phyloP scores from a whole-genome alignment of 1,139 yeast species.

The Candida gigantensis region DNA sequence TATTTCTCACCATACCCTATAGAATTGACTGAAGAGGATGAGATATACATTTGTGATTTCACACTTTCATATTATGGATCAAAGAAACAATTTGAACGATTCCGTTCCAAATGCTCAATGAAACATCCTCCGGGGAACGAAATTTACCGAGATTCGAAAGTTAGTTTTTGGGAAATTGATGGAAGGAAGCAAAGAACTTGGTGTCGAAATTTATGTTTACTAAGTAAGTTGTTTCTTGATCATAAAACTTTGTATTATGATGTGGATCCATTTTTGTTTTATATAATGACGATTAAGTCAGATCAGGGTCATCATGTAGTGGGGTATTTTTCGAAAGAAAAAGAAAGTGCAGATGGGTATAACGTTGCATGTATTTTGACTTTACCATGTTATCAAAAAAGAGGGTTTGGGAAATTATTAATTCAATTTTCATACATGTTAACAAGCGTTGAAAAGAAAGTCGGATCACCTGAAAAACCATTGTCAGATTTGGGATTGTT shows the following conservation, averaged over 20 bases:
- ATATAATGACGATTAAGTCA: conserved; percentile 90
- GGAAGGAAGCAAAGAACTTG: conserved; percentile 94
- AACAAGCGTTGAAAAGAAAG: conserved; percentile 81
- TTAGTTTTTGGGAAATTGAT: conserved; percentile 88
- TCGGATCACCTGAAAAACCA: conserved; percentile 98
- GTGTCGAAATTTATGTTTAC: conserved; percentile 91
- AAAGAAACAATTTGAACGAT: conserved; percentile 86
- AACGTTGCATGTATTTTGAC: conserved; percentile 97
- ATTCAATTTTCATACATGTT: conserved; percentile 93
- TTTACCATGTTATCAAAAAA: conserved; percentile 92
- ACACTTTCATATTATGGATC: conserved; percentile 89
- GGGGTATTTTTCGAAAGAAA: conserved; percentile 95
- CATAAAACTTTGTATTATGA: conserved; percentile 95
- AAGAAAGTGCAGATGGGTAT: conserved; percentile 93
- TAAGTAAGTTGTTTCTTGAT: conserved; percentile 86
- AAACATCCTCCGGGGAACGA: conserved; percentile 98
- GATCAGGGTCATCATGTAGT: conserved; percentile 91
- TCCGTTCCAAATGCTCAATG: conserved; percentile 79
- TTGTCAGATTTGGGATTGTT: conserved; percentile 89
- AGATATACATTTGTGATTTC: conserved; percentile 87
- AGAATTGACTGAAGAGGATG: conserved; percentile 89
- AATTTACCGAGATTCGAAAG: conserved; percentile 82
- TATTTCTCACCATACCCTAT: conserved; percentile 96
- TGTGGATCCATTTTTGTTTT: conserved; percentile 94
- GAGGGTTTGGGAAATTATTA: conserved; percentile 87